These are phyloP conservation scores for Urochloa ruziziensis DNA, from an alignment of 176 grass and related monocot genomes.

Conservation along the genomic window DNA sequence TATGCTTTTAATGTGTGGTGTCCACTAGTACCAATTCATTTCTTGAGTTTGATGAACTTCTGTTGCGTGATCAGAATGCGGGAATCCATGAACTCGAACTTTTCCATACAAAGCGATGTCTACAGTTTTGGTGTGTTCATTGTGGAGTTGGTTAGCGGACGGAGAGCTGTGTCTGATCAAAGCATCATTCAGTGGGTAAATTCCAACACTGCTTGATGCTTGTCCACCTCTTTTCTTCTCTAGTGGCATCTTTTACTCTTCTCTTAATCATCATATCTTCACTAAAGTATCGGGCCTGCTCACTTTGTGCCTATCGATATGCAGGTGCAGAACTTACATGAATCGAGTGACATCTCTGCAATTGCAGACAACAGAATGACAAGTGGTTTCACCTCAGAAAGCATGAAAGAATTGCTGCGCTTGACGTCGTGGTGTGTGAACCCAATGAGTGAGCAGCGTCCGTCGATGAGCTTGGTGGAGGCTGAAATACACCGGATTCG, in stretches of 20 bases:
- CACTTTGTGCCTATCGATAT: slow-evolving; percentile 5
- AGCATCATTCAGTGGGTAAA: slow-evolving; percentile 73
- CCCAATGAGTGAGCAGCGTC: slow-evolving; percentile 44
- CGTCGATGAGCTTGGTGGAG: slow-evolving; percentile 75
- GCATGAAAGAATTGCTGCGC: slow-evolving; percentile 73
- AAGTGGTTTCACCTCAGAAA: slow-evolving; percentile 55
- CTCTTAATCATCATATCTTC: background rate
- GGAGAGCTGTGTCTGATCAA: slow-evolving; percentile 53
- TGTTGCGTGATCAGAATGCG: slow-evolving; percentile 51
- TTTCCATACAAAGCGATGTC: slow-evolving; percentile 69
- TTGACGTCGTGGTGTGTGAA: slow-evolving; percentile 80
- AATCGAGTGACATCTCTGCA: slow-evolving; percentile 45
- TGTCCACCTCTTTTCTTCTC: background rate
- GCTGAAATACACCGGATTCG: slow-evolving; percentile 73
- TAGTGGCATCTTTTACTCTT: background rate
- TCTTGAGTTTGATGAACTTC: slow-evolving; percentile 13
- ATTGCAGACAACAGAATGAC: slow-evolving; percentile 63
- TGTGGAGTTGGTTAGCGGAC: slow-evolving; percentile 77
- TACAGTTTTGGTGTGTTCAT: slow-evolving; percentile 97
- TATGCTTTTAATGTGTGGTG: background rate
- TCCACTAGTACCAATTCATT: background rate
- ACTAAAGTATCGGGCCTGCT: background rate
- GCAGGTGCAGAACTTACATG: slow-evolving; percentile 66
- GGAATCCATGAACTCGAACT: slow-evolving; percentile 57
- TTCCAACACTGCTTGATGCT: background rate